Evolutionary conservation across 805 yeast species (phyloP), one percentile per base, ranked within the genome.

Genomic region (Nakazawaea pomicola): DNA sequence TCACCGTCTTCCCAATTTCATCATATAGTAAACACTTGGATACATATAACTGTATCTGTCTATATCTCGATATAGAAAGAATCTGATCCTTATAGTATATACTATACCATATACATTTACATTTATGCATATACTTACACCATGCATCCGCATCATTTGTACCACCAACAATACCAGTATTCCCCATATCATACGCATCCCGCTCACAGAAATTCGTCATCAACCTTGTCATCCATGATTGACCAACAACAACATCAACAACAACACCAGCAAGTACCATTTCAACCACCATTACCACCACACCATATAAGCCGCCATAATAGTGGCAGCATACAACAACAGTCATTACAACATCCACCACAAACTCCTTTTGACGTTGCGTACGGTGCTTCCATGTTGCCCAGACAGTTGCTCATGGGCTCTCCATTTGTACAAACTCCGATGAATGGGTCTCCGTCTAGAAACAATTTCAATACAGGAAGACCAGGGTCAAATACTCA

Each of bases 351-450:
- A 14, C 35, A 25, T 14, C 35, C 54, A 17, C 77, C 78, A 2
- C 65, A 57, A 29, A 70, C 82, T 2, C 85, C 87, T 1, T 68
- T 78, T 50, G 86, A 80, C 52, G 56, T 72, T 43, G 61, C 72
- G 4, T 80, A 78, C 50, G 79, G 83, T 7, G 72, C 76, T 4
- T 72, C 80, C 11, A 67, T 80, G 67, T 60, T 81, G 15, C 89
- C 89, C 1, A 63, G 80, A 14, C 83, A 79, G 50, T 58, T 81
- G 38, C 59, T 81, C 36, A 62, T 76, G 44, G 69, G 76, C 3
- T 78, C 86, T 3, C 87, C 87, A 0, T 80, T 71, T 51, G 61
- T 75, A 8, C 74, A 70, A 41, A 58, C 68, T 30, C 68, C 69
- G 4, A 45, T 57, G 14, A 40, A 41, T 49, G 45, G 40, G 6